Evolutionary conservation across 2,329 filamentous ascomycete species (phyloP).

Genomic region (Beauveria scarabaeidicola): DNA sequence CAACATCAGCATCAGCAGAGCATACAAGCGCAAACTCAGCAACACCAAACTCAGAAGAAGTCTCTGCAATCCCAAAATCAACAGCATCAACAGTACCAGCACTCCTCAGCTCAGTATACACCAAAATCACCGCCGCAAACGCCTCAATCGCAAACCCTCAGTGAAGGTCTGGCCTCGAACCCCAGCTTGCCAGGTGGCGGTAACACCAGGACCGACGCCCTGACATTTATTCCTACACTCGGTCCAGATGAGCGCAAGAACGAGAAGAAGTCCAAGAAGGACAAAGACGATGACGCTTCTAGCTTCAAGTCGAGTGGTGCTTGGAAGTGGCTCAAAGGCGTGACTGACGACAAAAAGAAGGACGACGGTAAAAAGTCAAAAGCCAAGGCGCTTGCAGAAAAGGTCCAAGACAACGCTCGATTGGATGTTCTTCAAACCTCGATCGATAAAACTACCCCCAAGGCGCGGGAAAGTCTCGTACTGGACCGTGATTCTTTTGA

Average conservation of each 20-base stretch:
- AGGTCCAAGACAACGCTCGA: slow-evolving; percentile 67
- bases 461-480: slow-evolving; percentile 73
- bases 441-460: slow-evolving; percentile 59
- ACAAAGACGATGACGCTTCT: slow-evolving; percentile 55
- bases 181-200: slow-evolving; percentile 61
- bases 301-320: slow-evolving; percentile 59
- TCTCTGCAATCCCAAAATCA: slow-evolving; percentile 4
- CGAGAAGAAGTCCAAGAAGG: slow-evolving; percentile 70
- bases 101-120: slow-evolving; percentile 16
- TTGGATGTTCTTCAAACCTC: slow-evolving; percentile 82
- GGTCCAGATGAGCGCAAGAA: slow-evolving; percentile 60
- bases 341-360: slow-evolving; percentile 58
- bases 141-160: slow-evolving; percentile 17
- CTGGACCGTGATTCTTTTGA: slow-evolving; percentile 70
- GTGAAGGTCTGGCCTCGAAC: slow-evolving; percentile 22
- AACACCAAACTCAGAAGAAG: slow-evolving; percentile 17
- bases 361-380: slow-evolving; percentile 61
- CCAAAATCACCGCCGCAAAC: slow-evolving; percentile 17
- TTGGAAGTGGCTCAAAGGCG: slow-evolving; percentile 71
- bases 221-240: slow-evolving; percentile 73
- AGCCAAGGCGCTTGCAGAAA: slow-evolving; percentile 46
- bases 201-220: slow-evolving; percentile 60
- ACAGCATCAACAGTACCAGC: slow-evolving; percentile 7
- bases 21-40: slow-evolving; percentile 12
- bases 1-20: slow-evolving; percentile 17